Evolutionary conservation across 805 yeast species (phyloP), one percentile per base, ranked within the genome.

Genomic region (Teunomyces aglyptinius): DNA sequence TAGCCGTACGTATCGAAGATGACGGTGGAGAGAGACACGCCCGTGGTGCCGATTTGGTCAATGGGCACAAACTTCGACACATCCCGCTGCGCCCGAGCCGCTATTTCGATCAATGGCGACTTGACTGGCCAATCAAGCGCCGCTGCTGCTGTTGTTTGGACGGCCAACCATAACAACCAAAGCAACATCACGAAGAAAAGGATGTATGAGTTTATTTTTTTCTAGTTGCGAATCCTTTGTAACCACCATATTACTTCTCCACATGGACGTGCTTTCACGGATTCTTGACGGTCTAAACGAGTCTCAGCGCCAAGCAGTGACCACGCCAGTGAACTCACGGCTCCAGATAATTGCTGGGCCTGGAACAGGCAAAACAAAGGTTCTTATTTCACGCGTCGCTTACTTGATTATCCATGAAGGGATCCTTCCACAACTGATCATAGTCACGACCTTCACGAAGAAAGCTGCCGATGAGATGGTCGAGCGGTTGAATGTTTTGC

Each of bases 371-470:
- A 92, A 92, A 63, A 92, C 99, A 1, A 83, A 82, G 60, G 92
- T 94, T 1, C 64, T 92, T 24, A 83, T 89, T 0, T 76, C 89
- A 1, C 71, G 97, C 38, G 94, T 91, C 7, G 91, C 91, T 0
- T 78, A 82, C 56, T 67, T 91, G 24, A 54, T 91, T 6, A 49
- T 78, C 3, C 62, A 75, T 6, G 71, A 77, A 29, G 64, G 73
- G 1, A 63, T 87, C 0, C 68, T 72, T 1, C 91, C 97, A 0
- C 70, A 73, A 28, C 67, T 77, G 40, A 76, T 94, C 15, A 77
- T 92, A 1, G 94, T 91, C 16, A 89, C 97, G 5, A 91, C 98
- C 0, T 92, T 92, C 68, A 92, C 98, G 10, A 87, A 88, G 56
- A 88, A 86, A 56, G 98, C 99, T 0, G 95, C 97, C 1, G 77